These are phyloP conservation scores for Anaeromyces robustus DNA, from an alignment of 192 early-diverging fungal species.

Conservation along the genomic window DNA sequence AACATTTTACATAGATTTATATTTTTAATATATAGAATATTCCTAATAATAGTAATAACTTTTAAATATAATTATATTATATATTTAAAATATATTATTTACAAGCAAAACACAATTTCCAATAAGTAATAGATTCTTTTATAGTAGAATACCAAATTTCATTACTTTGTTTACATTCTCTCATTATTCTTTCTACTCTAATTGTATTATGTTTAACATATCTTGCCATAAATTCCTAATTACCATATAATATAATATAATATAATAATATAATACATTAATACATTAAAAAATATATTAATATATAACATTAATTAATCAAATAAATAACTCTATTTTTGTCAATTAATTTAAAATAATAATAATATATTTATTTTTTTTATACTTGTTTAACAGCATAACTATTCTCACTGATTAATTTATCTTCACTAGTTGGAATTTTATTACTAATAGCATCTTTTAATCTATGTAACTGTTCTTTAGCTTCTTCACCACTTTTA, in stretches of 20 bases:
- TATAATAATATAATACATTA: no score
- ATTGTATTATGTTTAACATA: background rate
- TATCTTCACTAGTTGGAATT: background rate
- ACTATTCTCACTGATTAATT: background rate
- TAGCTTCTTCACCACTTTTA: background rate
- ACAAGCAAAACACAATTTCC: background rate
- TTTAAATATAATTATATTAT: no score
- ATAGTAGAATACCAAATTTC: background rate
- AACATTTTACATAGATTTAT: no score
- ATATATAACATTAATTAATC: no score
- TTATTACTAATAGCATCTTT: background rate
- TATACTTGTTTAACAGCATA: background rate
- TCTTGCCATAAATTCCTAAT: background rate
- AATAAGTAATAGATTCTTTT: background rate
- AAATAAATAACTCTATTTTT: no score
- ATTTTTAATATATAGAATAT: no score
- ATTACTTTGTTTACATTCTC: background rate
- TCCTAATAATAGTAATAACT: no score
- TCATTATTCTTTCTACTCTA: background rate
- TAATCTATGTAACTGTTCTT: background rate
- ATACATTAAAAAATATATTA: no score
- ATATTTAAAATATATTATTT: background rate
- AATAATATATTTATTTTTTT: no score
- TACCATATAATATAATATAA: no score
- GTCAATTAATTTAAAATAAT: no score